Conservation (phyloP, 2,329 filamentous ascomycete genomes). For the Orbilia brochopaga region DNA sequence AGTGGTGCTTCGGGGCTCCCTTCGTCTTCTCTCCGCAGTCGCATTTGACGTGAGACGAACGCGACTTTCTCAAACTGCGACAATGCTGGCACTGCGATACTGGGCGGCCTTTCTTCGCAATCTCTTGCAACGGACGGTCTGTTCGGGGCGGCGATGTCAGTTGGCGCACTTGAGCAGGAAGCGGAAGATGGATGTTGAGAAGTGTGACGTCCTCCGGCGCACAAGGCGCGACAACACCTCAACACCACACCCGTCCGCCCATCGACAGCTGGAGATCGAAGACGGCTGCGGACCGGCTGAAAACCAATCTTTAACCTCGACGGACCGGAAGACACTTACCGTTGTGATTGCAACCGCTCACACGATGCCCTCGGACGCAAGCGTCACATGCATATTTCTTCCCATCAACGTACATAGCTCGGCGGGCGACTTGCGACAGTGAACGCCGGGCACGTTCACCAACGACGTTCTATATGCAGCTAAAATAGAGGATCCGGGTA, state of each 20-base stretch:
- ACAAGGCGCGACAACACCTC: conserved; percentile 37
- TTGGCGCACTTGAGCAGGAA: conserved; percentile 37
- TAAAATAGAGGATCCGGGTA: conserved; percentile 55
- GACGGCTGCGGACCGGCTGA: conserved; percentile 8
- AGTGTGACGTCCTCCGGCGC: conserved; percentile 52
- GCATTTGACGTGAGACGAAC: conserved; percentile 91
- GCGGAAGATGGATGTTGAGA: conserved; percentile 24
- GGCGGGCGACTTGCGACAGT: conserved; percentile 53
- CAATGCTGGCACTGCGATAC: conserved; percentile 98
- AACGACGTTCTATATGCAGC: conserved; percentile 39
- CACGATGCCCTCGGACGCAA: conserved; percentile 96
- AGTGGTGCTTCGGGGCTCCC: conserved; percentile 52
- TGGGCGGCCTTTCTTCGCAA: conserved; percentile 96
- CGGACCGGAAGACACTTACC: conserved; percentile 67
- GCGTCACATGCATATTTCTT: conserved; percentile 98
- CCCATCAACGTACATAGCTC: conserved; percentile 80
- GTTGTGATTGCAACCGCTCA: conserved; percentile 96
- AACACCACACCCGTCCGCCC: conserved; percentile 11
- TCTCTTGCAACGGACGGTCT: conserved; percentile 92
- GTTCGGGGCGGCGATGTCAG: conserved; percentile 51
- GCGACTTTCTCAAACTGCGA: conserved; percentile 92
- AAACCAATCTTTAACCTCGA: conserved; percentile 37
- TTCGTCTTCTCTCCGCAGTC: conserved; percentile 90
- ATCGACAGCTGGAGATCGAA: background rate
- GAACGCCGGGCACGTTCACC: conserved; percentile 51